Percentiles rank a stretch among this genome's conserved stretches.
These are phyloP conservation scores for Agrocybe praecox DNA, from an alignment of 768 basidiomycete species.

Conservation along the genomic window DNA sequence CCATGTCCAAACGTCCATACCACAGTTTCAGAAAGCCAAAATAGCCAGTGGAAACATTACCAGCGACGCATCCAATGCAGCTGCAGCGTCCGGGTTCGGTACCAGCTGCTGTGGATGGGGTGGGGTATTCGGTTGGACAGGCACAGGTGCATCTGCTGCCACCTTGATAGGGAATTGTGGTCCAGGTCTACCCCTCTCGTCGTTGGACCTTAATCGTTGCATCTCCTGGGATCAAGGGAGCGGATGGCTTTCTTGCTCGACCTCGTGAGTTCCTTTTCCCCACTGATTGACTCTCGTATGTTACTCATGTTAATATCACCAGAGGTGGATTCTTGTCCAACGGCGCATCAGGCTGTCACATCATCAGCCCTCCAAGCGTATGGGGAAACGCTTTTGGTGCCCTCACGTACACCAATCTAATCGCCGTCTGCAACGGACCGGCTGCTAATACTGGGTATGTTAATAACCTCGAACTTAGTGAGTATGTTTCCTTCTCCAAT, in stretches of 20 bases:
- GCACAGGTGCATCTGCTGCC: not conserved
- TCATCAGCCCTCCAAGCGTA: not conserved
- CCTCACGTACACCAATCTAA: not conserved
- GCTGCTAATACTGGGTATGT: conserved; percentile 1
- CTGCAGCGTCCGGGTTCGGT: conserved; percentile 5
- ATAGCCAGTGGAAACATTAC: not conserved
- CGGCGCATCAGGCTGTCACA: not conserved
- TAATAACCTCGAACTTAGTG: not conserved
- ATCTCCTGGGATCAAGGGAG: conserved; percentile 1
- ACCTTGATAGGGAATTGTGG: conserved; percentile 3
- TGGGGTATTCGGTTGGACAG: conserved; percentile 5
- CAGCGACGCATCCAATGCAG: not conserved
- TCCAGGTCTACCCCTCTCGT: not conserved
- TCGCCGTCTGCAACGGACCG: conserved; percentile 2
- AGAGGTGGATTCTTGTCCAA: conserved; percentile 4
- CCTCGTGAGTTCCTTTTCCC: not conserved
- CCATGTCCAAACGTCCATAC: no score
- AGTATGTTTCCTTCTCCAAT: not conserved
- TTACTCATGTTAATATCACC: not conserved
- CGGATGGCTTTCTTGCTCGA: not conserved
- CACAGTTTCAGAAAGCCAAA: no score
- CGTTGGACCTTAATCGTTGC: not conserved
- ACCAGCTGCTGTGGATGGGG: conserved; percentile 11
- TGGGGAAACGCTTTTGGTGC: not conserved
- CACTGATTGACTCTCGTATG: not conserved